These are phyloP conservation scores for Fonticula alba DNA, from an alignment of 78 protist genomes.

Conservation along the genomic window DNA sequence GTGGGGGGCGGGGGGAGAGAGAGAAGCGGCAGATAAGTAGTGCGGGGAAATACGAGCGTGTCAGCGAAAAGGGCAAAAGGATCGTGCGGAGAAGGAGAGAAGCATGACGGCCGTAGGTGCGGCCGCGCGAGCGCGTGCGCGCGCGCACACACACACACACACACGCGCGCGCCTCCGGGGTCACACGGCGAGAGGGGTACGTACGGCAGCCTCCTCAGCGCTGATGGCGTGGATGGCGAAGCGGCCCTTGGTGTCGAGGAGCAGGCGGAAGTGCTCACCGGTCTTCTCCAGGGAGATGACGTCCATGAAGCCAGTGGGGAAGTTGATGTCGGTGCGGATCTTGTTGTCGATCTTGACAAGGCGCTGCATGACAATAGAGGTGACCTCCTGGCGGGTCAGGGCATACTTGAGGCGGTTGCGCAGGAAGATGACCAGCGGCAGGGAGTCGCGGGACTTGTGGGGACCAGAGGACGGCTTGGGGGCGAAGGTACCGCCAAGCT, in stretches of 20 bases:
- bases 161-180: no score
- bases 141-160: no score
- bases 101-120: no score
- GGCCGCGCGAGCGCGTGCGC: no score
- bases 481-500: constrained; percentile 22
- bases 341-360: constrained; percentile 83
- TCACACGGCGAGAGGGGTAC: no score
- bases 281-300: constrained; percentile 83
- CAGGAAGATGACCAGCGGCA: constrained; percentile 83
- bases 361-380: constrained; percentile 71
- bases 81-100: no score
- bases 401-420: constrained; percentile 98
- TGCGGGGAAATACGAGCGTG: background rate
- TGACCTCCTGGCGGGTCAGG: constrained; percentile 80
- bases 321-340: constrained; percentile 85
- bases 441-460: constrained; percentile 97
- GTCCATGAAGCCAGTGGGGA: constrained; percentile 98
- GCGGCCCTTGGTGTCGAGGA: constrained; percentile 97
- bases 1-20: background rate
- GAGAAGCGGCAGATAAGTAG: background rate
- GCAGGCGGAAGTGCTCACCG: constrained; percentile 91
- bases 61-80: background rate
- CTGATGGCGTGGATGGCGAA: constrained; percentile 78
- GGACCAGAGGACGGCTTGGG: constrained; percentile 93
- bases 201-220: constrained; percentile 62